Evolutionary conservation across 306 rosid species (phyloP).

Genomic region (Potentilla sterilis): DNA sequence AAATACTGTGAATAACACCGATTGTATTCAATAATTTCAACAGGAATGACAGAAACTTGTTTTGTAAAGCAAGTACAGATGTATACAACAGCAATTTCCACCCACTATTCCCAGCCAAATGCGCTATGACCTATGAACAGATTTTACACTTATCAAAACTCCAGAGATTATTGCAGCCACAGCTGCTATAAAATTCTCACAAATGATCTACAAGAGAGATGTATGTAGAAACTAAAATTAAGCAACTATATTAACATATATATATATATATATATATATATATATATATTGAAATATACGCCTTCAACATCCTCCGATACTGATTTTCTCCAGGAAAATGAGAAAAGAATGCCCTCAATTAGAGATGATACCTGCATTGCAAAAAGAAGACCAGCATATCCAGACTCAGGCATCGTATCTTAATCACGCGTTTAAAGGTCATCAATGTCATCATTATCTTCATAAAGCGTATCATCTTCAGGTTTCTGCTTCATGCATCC

Average conservation of each 20-base stretch:
- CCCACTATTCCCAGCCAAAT: not conserved
- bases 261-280: too few species aligned
- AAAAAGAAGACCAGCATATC: not conserved
- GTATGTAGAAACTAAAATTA: not conserved
- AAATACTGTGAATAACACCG: not conserved
- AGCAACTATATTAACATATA: not conserved
- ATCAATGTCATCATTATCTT: constrained; percentile 17
- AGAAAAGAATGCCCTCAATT: not conserved
- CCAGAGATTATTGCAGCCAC: not conserved
- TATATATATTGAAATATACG: not conserved
- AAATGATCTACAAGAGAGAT: not conserved
- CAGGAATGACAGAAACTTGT: not conserved
- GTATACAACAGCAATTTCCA: not conserved
- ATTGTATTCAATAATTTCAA: not conserved
- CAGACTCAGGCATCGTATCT: not conserved
- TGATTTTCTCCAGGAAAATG: not conserved
- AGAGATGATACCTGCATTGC: not conserved
- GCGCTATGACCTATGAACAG: not conserved
- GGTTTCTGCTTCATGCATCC: constrained; percentile 24
- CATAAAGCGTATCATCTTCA: not conserved
- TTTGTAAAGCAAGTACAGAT: not conserved
- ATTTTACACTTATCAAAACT: not conserved
- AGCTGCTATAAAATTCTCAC: not conserved
- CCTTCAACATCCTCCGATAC: not conserved
- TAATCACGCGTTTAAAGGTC: constrained; percentile 12